Evolutionary conservation across 495 filamentous ascomycete species (phyloP).

Genomic region (Aspergillus incahuasiensis): DNA sequence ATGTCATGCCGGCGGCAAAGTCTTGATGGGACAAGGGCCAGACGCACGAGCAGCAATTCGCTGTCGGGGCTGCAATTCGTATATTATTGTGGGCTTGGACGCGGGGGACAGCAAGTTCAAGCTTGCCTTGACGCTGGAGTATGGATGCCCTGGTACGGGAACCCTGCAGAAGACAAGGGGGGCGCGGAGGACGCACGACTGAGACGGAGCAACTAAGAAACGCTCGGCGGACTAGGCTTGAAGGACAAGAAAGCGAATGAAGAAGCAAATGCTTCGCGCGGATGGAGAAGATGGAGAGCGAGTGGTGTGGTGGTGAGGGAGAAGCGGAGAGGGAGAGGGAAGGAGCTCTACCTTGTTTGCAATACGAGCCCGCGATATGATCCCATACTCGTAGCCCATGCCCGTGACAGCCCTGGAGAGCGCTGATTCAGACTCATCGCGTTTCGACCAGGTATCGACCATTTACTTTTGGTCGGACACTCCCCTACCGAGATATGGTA

Average conservation of each 20-base stretch:
- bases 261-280: not conserved
- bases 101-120: not conserved
- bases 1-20: conserved; percentile 28
- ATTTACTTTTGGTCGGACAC: not conserved
- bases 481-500: not conserved
- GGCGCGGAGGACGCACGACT: not conserved
- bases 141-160: conserved; percentile 9
- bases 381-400: not conserved
- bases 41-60: conserved; percentile 12
- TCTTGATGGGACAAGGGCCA: conserved; percentile 15
- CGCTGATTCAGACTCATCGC: not conserved
- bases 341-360: not conserved
- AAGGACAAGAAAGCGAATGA: not conserved
- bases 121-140: not conserved
- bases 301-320: not conserved
- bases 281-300: not conserved
- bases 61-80: conserved; percentile 9
- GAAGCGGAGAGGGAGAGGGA: not conserved
- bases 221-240: not conserved
- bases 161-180: conserved; percentile 12
- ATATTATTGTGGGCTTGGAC: conserved; percentile 7
- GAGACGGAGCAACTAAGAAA: not conserved
- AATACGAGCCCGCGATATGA: not conserved
- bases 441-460: not conserved
- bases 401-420: not conserved